Conservation (phyloP, 2,329 filamentous ascomycete genomes). For the Clarireedia homoeocarpa region DNA sequence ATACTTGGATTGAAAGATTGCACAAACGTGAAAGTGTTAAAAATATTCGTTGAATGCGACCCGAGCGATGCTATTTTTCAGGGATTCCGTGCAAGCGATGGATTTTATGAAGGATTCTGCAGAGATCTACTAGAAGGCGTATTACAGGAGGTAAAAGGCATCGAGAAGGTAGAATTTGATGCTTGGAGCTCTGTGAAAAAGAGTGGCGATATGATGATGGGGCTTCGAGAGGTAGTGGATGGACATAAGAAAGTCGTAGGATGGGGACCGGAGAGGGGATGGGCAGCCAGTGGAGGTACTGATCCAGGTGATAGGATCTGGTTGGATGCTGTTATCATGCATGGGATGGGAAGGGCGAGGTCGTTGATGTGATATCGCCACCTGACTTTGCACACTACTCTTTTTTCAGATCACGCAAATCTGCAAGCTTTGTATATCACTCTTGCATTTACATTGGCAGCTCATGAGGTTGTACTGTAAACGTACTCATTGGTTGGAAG, state of each 20-base stretch:
- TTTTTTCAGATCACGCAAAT: no score
- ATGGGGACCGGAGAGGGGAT: constrained; percentile 62
- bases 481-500: no score
- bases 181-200: constrained; percentile 59
- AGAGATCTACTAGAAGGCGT: constrained; percentile 48
- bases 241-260: constrained; percentile 44
- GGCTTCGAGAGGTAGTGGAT: constrained; percentile 45
- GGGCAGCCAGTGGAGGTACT: constrained; percentile 42
- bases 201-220: constrained; percentile 55
- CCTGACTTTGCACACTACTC: no score
- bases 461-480: no score
- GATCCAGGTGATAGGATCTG: constrained; percentile 16
- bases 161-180: constrained; percentile 60
- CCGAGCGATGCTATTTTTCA: constrained; percentile 60
- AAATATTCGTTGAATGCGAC: constrained; percentile 65
- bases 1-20: constrained; percentile 58
- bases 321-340: constrained; percentile 17
- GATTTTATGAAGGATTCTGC: constrained; percentile 65
- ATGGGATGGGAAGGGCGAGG: no score
- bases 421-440: no score
- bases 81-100: constrained; percentile 50
- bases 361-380: no score
- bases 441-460: no score
- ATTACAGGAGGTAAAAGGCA: constrained; percentile 46
- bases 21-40: constrained; percentile 48